phyloP scores from a whole-genome alignment of 495 filamentous ascomycete species.

The Penicillium lagena region DNA sequence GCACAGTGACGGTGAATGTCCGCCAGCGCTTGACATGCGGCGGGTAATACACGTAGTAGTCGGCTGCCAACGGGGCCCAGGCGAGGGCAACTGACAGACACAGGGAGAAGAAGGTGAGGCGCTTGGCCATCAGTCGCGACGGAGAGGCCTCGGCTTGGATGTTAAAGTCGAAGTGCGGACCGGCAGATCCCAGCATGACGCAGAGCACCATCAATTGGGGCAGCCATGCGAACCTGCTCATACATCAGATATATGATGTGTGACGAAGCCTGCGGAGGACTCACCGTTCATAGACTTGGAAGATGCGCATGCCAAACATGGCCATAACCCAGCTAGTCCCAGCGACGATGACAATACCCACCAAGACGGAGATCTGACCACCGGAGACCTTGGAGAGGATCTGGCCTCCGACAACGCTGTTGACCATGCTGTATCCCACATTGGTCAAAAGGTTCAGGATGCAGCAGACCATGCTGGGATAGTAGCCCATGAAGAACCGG shows the following conservation, averaged over 20 bases:
- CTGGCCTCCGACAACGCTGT: conserved; percentile 47
- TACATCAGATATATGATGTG: neutral
- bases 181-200: conserved; percentile 62
- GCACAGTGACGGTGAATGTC: conserved; percentile 39
- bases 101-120: conserved; percentile 60
- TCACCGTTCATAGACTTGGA: conserved; percentile 61
- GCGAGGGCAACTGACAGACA: conserved; percentile 49
- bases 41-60: conserved; percentile 55
- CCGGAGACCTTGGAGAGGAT: conserved; percentile 53
- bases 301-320: conserved; percentile 67
- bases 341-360: conserved; percentile 64
- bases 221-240: conserved; percentile 56
- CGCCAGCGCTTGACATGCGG: conserved; percentile 38
- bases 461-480: conserved; percentile 62
- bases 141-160: conserved; percentile 28
- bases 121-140: conserved; percentile 45
- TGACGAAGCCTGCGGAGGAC: neutral
- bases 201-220: conserved; percentile 60
- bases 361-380: conserved; percentile 52
- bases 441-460: conserved; percentile 64
- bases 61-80: conserved; percentile 46
- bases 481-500: conserved; percentile 74
- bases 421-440: conserved; percentile 63
- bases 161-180: conserved; percentile 56
- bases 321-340: conserved; percentile 58